Base-by-base conservation (phyloP, 805 yeast species). In the Tetrapisispora pingtungensis region DNA sequence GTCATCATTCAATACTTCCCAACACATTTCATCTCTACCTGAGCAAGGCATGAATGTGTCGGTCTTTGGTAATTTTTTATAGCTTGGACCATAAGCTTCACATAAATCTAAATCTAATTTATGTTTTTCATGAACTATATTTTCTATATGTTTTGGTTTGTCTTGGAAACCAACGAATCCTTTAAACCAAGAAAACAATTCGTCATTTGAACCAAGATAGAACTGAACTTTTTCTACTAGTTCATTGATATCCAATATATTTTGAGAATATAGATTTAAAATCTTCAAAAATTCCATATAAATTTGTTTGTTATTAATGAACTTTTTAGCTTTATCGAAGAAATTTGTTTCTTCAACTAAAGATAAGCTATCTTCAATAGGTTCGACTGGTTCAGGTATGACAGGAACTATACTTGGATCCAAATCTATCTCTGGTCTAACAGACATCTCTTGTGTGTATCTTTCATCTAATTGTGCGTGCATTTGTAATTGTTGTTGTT, bases 1-100 rank as follows among this genome's bases (percentile, higher is more conserved):
- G 65, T 90, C 97, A 63, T 93, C 98, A 64, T 93, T 93, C 55
- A 93, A 73, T 14, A 93, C 96, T 59, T 90, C 97, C 97, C 97
- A 90, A 62, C 98, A 93, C 89, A 93, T 84, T 56, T 90, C 97
- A 65, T 93, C 99, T 56, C 99, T 79, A 15, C 98, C 98, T 10
- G 95, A 84, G 56, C 97, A 90, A 19, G 97, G 97, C 95, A 88
- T 88, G 58, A 78, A 84, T 0, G 96, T 86, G 62, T 90, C 97
- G 0, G 93, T 78, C 56, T 89, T 89, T 24, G 98, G 98, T 44
- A 90, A 72, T 56, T 84, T 78, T 58, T 97, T 78, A 64, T 93
- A 93, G 36, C 96, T 84, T 17, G 97, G 97, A 10, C 97, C 97
- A 58, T 85, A 86, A 4, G 96, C 84, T 62, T 93, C 86, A 67